A percentile compares a stretch with the other conserved stretches of the same genome.
Evolutionary conservation across 2,329 filamentous ascomycete species (phyloP).

Genomic region (Sclerotinia sclerotiorum): DNA sequence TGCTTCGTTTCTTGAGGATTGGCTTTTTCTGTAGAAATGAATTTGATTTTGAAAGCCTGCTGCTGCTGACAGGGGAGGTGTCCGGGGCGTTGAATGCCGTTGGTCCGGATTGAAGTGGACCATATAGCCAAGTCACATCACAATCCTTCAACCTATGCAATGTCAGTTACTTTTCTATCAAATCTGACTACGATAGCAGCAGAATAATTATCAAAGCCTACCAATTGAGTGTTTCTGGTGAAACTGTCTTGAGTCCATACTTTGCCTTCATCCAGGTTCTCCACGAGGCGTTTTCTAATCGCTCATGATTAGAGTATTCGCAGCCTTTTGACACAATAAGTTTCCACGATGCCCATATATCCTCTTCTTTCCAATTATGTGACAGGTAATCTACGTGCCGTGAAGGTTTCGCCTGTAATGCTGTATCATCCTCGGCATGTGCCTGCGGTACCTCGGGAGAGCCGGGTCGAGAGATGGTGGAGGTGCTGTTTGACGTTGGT

Average conservation of each 20-base stretch:
- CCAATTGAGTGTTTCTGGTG: conserved; percentile 88
- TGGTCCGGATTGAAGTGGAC: conserved; percentile 75
- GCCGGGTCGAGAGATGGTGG: conserved; percentile 49
- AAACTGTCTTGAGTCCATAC: conserved; percentile 79
- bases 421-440: conserved; percentile 52
- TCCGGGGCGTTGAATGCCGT: conserved; percentile 48
- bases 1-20: conserved; percentile 91
- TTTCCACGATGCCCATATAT: conserved; percentile 96
- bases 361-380: conserved; percentile 91
- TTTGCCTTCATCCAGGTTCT: conserved; percentile 93
- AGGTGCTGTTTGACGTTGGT: conserved; percentile 61
- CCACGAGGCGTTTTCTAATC: conserved; percentile 95
- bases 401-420: conserved; percentile 45
- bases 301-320: conserved; percentile 62
- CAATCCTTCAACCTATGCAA: conserved; percentile 30
- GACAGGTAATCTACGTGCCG: conserved; percentile 95
- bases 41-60: conserved; percentile 55
- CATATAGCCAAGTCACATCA: conserved; percentile 59
- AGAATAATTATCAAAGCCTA: conserved; percentile 21
- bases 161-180: conserved; percentile 47
- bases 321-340: conserved; percentile 75
- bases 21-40: conserved; percentile 61
- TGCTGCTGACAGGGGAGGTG: conserved; percentile 49
- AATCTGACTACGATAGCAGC: neutral
- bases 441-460: conserved; percentile 29